Evolutionary conservation across 495 filamentous ascomycete genomes (phyloP).

Genomic region (Penicillium antarcticum): DNA sequence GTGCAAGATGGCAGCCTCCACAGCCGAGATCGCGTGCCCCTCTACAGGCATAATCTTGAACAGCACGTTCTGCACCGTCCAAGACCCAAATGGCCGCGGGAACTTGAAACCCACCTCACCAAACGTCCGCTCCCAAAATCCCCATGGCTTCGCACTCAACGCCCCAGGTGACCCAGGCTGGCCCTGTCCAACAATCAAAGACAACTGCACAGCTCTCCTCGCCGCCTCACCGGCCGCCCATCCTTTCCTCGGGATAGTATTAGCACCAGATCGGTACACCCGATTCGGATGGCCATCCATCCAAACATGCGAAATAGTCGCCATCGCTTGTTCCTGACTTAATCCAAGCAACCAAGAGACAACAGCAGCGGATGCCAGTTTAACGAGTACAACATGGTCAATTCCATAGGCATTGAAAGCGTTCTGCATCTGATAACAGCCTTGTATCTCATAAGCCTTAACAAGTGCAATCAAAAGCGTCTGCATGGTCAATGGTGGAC

Average conservation of each 20-base stretch:
- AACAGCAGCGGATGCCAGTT: slow-evolving; percentile 39
- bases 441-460: slow-evolving; percentile 50
- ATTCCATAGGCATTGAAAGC: slow-evolving; percentile 39
- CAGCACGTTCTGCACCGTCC: slow-evolving; percentile 33
- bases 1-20: slow-evolving; percentile 33
- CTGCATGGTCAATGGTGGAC: slow-evolving; percentile 26
- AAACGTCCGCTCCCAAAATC: slow-evolving; percentile 33
- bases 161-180: slow-evolving; percentile 34
- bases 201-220: slow-evolving; percentile 43
- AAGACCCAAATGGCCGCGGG: slow-evolving; percentile 28
- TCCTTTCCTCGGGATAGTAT: slow-evolving; percentile 41
- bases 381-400: slow-evolving; percentile 46
- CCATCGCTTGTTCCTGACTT: slow-evolving; percentile 24
- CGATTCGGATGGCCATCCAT: slow-evolving; percentile 37
- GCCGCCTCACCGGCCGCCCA: slow-evolving; percentile 48
- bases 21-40: slow-evolving; percentile 36
- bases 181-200: slow-evolving; percentile 23
- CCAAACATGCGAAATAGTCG: slow-evolving; percentile 38
- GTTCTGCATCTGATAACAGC: slow-evolving; percentile 36
- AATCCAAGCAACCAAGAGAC: slow-evolving; percentile 36
- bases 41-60: slow-evolving; percentile 40
- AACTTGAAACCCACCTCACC: slow-evolving; percentile 22
- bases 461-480: slow-evolving; percentile 34
- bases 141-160: slow-evolving; percentile 33
- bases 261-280: slow-evolving; percentile 29